Conservation (phyloP, 768 basidiomycete species). For the Suillus variegatus region DNA sequence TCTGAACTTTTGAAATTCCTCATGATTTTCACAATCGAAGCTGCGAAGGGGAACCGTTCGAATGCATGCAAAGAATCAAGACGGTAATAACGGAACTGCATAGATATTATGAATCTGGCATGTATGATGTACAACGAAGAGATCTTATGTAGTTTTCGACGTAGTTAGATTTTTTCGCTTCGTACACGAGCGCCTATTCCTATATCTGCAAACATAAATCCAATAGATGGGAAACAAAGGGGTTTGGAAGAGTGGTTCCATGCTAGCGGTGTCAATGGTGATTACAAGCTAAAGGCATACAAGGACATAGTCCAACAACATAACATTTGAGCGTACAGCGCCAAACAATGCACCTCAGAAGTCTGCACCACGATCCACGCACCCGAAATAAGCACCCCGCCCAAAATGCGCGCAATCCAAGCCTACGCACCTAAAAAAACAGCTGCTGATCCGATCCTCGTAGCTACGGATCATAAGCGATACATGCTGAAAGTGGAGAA, state of each 20-base stretch:
- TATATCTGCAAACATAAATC: conserved; percentile 20
- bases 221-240: conserved; percentile 7
- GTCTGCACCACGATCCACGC: conserved; percentile 18
- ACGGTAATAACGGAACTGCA: conserved; percentile 1
- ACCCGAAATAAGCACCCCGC: conserved; percentile 17
- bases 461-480: conserved; percentile 12
- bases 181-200: conserved; percentile 12
- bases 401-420: neutral
- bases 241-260: conserved; percentile 12
- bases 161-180: conserved; percentile 23
- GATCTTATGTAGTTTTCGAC: conserved; percentile 11
- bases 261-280: conserved; percentile 9
- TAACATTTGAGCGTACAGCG: conserved; percentile 26
- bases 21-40: neutral
- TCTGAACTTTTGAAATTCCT: neutral
- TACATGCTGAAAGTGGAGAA: conserved; percentile 32
- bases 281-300: conserved; percentile 32
- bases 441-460: neutral
- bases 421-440: conserved; percentile 10
- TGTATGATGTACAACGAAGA: conserved; percentile 16
- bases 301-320: conserved; percentile 24
- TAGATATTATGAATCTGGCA: conserved; percentile 17
- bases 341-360: conserved; percentile 8
- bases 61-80: neutral
- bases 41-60: neutral